These are phyloP conservation scores for Aspergillus ochraceus DNA, from an alignment of 2,329 filamentous ascomycete species.

Conservation along the genomic window DNA sequence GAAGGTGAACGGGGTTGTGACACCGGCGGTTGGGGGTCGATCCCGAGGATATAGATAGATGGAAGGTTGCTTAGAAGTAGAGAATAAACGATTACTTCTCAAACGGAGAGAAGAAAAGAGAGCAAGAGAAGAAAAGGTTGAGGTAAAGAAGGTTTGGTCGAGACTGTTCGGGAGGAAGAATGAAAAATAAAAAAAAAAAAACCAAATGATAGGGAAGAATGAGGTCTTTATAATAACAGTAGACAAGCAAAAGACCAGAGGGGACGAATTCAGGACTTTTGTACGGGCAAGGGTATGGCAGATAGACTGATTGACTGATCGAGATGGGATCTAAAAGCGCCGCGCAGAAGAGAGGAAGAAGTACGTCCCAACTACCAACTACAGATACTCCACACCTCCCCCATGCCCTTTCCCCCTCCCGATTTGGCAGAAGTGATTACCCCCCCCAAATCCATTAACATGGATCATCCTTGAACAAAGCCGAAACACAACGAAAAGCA, in stretches of 20 bases:
- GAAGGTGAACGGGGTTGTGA: slow-evolving; percentile 17
- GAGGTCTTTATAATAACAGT: slow-evolving; percentile 13
- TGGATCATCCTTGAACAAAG: slow-evolving; percentile 4
- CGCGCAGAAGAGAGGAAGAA: slow-evolving; percentile 10
- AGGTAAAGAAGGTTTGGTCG: neutral
- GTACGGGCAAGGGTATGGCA: neutral
- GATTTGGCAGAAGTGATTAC: slow-evolving; percentile 5
- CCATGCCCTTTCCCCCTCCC: slow-evolving; percentile 5
- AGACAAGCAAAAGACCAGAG: slow-evolving; percentile 1
- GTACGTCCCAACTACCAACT: neutral
- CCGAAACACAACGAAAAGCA: neutral
- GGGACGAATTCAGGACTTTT: slow-evolving; percentile 3
- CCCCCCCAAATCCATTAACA: neutral
- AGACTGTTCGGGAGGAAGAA: neutral
- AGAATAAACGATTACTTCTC: neutral
- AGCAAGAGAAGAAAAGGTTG: neutral
- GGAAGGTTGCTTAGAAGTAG: too few species aligned
- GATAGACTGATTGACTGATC: slow-evolving; percentile 9
- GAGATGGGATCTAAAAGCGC: slow-evolving; percentile 12
- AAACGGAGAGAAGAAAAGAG: neutral
- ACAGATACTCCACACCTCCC: too few species aligned
- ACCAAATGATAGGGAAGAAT: slow-evolving; percentile 11
- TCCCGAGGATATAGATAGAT: too few species aligned
- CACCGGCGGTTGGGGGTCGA: slow-evolving; percentile 10
- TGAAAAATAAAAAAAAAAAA: neutral